These are phyloP conservation scores for Hypocrella siamensis DNA, from an alignment of 2,329 filamentous ascomycete genomes.

Conservation along the genomic window DNA sequence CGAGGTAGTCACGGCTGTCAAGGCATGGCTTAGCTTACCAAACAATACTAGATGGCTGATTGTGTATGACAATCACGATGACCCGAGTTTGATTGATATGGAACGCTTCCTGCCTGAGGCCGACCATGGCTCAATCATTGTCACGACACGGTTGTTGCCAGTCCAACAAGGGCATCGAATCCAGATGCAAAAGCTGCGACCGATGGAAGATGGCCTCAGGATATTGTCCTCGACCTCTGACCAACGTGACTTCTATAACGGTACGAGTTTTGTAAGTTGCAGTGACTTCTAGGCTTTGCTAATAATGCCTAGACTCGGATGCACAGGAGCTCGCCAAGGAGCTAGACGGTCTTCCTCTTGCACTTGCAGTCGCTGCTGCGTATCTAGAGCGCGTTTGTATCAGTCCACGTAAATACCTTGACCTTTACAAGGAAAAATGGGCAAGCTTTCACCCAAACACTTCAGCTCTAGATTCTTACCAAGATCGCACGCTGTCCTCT, in stretches of 20 bases:
- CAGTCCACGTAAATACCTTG: conserved; percentile 21
- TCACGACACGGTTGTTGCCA: conserved; percentile 20
- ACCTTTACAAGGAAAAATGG: conserved; percentile 23
- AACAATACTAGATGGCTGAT: conserved; percentile 22
- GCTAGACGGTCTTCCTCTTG: conserved; percentile 29
- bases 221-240: conserved; percentile 15
- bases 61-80: conserved; percentile 25
- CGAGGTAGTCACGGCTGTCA: conserved; percentile 8
- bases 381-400: conserved; percentile 23
- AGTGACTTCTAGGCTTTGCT: neutral
- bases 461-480: conserved; percentile 6
- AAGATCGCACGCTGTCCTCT: conserved; percentile 15
- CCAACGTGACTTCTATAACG: conserved; percentile 8
- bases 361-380: conserved; percentile 26
- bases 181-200: conserved; percentile 15
- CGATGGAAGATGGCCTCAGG: conserved; percentile 13
- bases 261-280: conserved; percentile 8
- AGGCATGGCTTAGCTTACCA: conserved; percentile 6
- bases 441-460: conserved; percentile 13
- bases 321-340: conserved; percentile 4
- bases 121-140: conserved; percentile 23
- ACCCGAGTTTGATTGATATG: conserved; percentile 19
- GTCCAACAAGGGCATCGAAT: conserved; percentile 17
- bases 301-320: neutral
- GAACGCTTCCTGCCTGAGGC: conserved; percentile 12